Conservation (phyloP, 495 filamentous ascomycete genomes). For the Aspergillus campestris region DNA sequence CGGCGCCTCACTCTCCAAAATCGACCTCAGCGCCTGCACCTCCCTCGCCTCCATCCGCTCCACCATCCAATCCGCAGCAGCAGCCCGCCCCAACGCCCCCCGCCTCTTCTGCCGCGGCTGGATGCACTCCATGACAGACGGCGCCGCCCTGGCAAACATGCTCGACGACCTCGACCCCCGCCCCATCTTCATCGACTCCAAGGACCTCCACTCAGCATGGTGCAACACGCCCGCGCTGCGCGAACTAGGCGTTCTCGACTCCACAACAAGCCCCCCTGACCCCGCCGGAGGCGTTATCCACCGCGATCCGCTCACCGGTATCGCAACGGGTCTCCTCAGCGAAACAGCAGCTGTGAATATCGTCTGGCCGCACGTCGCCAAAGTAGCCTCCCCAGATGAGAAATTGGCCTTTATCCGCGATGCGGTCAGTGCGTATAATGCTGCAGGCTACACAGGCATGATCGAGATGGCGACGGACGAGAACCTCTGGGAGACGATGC, state of each 20-base stretch:
- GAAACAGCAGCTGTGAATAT: slow-evolving; percentile 50
- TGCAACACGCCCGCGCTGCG: slow-evolving; percentile 46
- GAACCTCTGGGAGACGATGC: slow-evolving; percentile 45
- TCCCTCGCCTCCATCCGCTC: slow-evolving; percentile 42
- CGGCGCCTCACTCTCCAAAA: slow-evolving; percentile 49
- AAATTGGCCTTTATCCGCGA: slow-evolving; percentile 24
- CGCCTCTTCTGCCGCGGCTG: slow-evolving; percentile 51
- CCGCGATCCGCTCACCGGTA: slow-evolving; percentile 35
- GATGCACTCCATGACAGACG: slow-evolving; percentile 52
- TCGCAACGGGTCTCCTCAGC: slow-evolving; percentile 43
- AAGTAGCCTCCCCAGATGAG: slow-evolving; percentile 40
- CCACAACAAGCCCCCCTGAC: slow-evolving; percentile 21
- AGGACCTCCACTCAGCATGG: slow-evolving; percentile 57
- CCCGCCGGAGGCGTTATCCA: slow-evolving; percentile 49
- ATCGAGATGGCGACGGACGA: slow-evolving; percentile 60
- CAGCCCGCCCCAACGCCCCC: slow-evolving; percentile 31
- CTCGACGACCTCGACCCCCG: slow-evolving; percentile 44
- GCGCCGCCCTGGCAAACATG: slow-evolving; percentile 37
- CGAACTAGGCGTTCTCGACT: slow-evolving; percentile 39
- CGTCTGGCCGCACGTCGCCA: slow-evolving; percentile 52
- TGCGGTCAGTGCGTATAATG: slow-evolving; percentile 42
- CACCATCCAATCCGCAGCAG: slow-evolving; percentile 39
- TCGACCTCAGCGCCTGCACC: slow-evolving; percentile 42
- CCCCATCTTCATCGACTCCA: slow-evolving; percentile 53
- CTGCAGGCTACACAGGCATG: slow-evolving; percentile 48